Evolutionary conservation across 176 grass and related monocot genomes (phyloP).

Genomic region (Guadua angustifolia): DNA sequence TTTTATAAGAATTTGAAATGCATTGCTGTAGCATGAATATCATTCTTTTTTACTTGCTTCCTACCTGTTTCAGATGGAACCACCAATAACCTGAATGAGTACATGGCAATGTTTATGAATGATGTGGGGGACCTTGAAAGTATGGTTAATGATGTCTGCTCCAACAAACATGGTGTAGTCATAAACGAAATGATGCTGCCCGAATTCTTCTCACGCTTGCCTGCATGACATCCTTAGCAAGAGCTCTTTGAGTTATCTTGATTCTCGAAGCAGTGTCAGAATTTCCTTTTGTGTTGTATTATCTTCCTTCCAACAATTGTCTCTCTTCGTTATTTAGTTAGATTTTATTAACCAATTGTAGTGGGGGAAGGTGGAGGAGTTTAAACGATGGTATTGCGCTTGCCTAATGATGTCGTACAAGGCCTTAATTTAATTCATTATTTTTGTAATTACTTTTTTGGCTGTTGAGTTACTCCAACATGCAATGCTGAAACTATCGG

Average conservation of each 20-base stretch:
- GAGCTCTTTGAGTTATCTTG: background rate
- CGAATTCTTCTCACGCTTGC: conserved; percentile 61
- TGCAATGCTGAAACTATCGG: background rate
- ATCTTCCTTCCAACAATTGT: background rate
- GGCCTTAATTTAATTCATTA: background rate
- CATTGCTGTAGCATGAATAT: background rate
- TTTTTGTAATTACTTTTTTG: background rate
- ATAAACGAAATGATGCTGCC: conserved; percentile 59
- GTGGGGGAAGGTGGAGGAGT: background rate
- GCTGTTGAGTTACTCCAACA: background rate
- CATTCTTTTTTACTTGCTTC: conserved; percentile 23
- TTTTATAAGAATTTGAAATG: background rate
- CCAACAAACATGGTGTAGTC: conserved; percentile 64
- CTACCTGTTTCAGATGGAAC: conserved; percentile 78
- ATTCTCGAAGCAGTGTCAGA: conserved; percentile 6
- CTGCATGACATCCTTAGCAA: conserved; percentile 33
- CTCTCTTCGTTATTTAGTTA: background rate
- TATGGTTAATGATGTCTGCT: conserved; percentile 52
- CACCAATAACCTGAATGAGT: conserved; percentile 77
- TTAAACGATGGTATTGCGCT: background rate
- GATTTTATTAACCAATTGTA: conserved; percentile 1
- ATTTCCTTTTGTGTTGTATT: background rate
- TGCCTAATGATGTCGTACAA: background rate
- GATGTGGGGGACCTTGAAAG: conserved; percentile 48
- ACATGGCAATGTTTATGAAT: conserved; percentile 54